These are phyloP conservation scores for Bryum argenteum DNA, from an alignment of 225 moss, liverwort and hornwort species.

Conservation along the genomic window DNA sequence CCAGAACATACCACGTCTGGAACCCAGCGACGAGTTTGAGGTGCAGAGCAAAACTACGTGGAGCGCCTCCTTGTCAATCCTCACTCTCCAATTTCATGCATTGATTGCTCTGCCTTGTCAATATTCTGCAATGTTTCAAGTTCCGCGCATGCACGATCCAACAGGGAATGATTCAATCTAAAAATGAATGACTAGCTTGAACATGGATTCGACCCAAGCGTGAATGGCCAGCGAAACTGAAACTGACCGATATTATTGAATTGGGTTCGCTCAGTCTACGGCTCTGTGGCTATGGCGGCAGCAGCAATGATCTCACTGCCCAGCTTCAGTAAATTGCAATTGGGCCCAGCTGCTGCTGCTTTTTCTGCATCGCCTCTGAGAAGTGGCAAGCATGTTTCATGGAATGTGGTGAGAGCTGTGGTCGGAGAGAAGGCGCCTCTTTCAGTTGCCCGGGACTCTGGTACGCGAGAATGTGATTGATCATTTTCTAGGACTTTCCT, in stretches of 20 bases:
- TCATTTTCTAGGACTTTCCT: not conserved
- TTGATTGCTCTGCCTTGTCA: not conserved
- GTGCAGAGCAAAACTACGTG: constrained; percentile 35
- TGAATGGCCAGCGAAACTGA: not conserved
- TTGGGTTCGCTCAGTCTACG: not conserved
- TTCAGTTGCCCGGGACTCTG: constrained; percentile 36
- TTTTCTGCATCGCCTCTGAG: not conserved
- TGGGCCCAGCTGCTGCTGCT: constrained; percentile 6
- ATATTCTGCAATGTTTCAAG: not conserved
- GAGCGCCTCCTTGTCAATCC: constrained; percentile 23
- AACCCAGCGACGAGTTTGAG: constrained; percentile 22
- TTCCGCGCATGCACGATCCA: not conserved
- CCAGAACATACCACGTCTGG: not conserved
- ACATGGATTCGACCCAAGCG: not conserved
- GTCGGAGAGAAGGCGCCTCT: constrained; percentile 35
- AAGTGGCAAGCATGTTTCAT: constrained; percentile 13
- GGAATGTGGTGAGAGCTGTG: constrained; percentile 36
- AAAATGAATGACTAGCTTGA: too few relatives aligned
- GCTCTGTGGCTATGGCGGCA: constrained; percentile 26
- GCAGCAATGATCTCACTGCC: not conserved
- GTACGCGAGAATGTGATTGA: constrained; percentile 15
- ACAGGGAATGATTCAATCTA: not conserved
- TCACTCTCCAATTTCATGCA: too few relatives aligned
- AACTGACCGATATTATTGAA: not conserved
- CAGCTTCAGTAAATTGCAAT: constrained; percentile 17